Evolutionary conservation across 164 flowering plant genomes (phyloP), one percentile per base, ranked within the genome.

Genomic region (Magnolia changhungtana): DNA sequence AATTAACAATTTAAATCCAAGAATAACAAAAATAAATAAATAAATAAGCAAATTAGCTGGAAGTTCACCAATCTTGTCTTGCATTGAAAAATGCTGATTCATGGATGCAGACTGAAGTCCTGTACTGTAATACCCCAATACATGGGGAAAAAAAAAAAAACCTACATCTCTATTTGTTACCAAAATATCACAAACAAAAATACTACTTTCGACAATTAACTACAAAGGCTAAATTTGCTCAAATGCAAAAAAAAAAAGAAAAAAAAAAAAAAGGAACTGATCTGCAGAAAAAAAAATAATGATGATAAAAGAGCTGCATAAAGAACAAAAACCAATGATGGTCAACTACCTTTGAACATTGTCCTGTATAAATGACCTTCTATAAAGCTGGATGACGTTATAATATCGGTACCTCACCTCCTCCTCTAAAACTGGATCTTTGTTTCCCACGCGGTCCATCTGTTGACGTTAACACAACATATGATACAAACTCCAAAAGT

Each of bases 401-500:
- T 85, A 89, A 85, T 96, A 96, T 1, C 98, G 93, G 74, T 90
- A 92, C 80, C 82, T 92, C 78, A 94, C 95, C 83, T 96, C 99
- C 27, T 94, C 95, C 84, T 92, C 98, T 74, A 94, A 50, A 81
- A 67, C 87, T 74, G 89, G 82, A 83, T 96, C 98, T 72, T 75
- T 85, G 65, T 90, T 88, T 71, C 91, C 98, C 86, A 87, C 87
- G 14, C 87, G 92, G 61, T 94, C 99, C 49, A 93, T 80, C 99
- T 96, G 81, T 79, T 52, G 65, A 65, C 75, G 82, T 0, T 11
- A 72, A 79, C 61, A 49, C 75, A 4, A 68, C 66, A 74, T 51
- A 59, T 1, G 11, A 2, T 20, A 27, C 45, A 79, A 37, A n/a
- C 21, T 50, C 50, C 67, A 76, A 45, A 52, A 67, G 13, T 29